Conservation (phyloP, 148 eudicot genomes). For the Rhododendron simsii region DNA sequence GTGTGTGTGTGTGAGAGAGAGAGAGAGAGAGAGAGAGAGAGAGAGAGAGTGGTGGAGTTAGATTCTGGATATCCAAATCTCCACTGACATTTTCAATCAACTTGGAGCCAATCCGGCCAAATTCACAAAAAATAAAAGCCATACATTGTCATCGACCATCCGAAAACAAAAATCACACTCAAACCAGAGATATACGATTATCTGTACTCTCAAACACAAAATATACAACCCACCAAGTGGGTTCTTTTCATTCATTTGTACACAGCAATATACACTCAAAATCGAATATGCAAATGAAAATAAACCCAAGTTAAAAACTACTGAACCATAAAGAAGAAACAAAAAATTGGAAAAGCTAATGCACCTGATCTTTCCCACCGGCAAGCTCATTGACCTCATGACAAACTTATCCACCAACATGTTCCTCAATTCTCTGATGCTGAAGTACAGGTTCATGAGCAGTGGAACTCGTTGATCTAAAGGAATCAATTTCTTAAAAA, state of each 20-base stretch:
- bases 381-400: not conserved
- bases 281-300: no score
- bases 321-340: not conserved
- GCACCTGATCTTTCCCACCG: not conserved
- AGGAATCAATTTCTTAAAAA: not conserved
- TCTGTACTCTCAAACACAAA: not conserved
- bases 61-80: not conserved
- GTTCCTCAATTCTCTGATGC: not conserved
- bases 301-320: not conserved
- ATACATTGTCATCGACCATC: not conserved
- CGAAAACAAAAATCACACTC: not conserved
- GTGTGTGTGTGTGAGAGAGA: not conserved
- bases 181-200: not conserved
- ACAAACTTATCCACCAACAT: not conserved
- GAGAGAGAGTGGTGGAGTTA: not conserved
- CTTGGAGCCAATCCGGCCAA: no score
- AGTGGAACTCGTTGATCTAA: not conserved
- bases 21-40: slow-evolving; percentile 7
- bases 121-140: not conserved
- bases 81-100: slow-evolving; percentile 3
- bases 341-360: not conserved
- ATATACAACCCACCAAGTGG: not conserved
- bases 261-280: slow-evolving; percentile 4
- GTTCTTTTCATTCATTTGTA: not conserved
- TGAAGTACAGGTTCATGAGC: not conserved